Evolutionary conservation across 805 yeast genomes (phyloP).

Genomic region (Vanderwaltozyma yarrowii): DNA sequence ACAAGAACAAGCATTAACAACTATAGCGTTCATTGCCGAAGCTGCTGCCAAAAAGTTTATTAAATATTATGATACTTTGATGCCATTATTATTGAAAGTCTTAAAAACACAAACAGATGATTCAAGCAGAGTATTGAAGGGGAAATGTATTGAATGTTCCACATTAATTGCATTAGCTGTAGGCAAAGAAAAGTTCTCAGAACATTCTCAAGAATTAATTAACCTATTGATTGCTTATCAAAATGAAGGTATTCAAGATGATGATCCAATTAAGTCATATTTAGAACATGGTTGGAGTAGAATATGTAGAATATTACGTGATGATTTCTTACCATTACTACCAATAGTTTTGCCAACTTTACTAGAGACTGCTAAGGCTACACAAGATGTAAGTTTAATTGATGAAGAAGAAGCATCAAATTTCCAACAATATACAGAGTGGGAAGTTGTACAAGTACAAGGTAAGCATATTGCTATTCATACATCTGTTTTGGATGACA

Average conservation of each 20-base stretch:
- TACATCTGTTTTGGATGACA: slow-evolving; percentile 89
- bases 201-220: slow-evolving; percentile 65
- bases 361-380: slow-evolving; percentile 72
- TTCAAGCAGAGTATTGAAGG: slow-evolving; percentile 60
- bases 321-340: slow-evolving; percentile 74
- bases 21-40: slow-evolving; percentile 95
- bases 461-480: slow-evolving; percentile 94
- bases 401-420: slow-evolving; percentile 87
- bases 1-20: slow-evolving; percentile 94
- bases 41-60: slow-evolving; percentile 83
- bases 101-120: slow-evolving; percentile 40
- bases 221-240: slow-evolving; percentile 66
- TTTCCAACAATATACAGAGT: slow-evolving; percentile 74
- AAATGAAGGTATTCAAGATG: slow-evolving; percentile 44
- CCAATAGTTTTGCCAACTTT: slow-evolving; percentile 86
- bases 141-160: slow-evolving; percentile 92
- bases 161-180: slow-evolving; percentile 92
- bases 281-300: slow-evolving; percentile 96
- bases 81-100: slow-evolving; percentile 79
- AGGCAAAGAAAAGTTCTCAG: slow-evolving; percentile 77
- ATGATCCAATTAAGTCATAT: slow-evolving; percentile 80
- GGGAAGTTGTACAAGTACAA: slow-evolving; percentile 86
- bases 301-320: slow-evolving; percentile 75
- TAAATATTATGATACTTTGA: slow-evolving; percentile 88
- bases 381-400: slow-evolving; percentile 79